A percentile compares a stretch with the other conserved stretches of the same genome.
phyloP scores from a whole-genome alignment of 768 basidiomycete genomes.

The Russula vinacea region DNA sequence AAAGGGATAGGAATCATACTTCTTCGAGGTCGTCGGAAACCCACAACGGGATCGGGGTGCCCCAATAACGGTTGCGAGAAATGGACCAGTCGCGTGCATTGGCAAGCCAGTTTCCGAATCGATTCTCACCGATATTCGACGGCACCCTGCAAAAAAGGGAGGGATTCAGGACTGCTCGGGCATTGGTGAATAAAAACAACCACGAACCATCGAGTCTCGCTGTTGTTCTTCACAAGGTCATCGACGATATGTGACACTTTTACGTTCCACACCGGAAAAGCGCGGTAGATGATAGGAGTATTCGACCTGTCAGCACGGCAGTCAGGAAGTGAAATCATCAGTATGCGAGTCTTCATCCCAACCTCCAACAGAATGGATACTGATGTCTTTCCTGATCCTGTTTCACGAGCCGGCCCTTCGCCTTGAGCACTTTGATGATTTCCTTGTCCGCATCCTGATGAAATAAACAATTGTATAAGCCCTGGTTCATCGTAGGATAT shows the following conservation, averaged over 20 bases:
- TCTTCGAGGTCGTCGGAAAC: slow-evolving; percentile 89
- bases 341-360: background rate
- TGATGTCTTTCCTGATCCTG: slow-evolving; percentile 84
- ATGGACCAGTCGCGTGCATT: slow-evolving; percentile 99
- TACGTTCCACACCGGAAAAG: slow-evolving; percentile 95
- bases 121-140: slow-evolving; percentile 79
- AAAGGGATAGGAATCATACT: slow-evolving; percentile 41
- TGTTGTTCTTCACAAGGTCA: slow-evolving; percentile 85
- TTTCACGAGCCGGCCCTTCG: slow-evolving; percentile 81
- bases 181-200: background rate
- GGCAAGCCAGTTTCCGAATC: slow-evolving; percentile 96
- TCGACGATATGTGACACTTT: slow-evolving; percentile 82
- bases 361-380: slow-evolving; percentile 99
- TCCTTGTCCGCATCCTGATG: slow-evolving; percentile 84
- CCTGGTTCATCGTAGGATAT: background rate
- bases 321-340: slow-evolving; percentile 9
- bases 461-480: background rate
- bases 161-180: background rate
- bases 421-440: slow-evolving; percentile 87
- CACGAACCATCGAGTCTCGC: slow-evolving; percentile 79
- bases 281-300: slow-evolving; percentile 93
- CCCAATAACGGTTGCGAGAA: slow-evolving; percentile 99
- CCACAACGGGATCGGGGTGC: slow-evolving; percentile 97
- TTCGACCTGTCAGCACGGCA: slow-evolving; percentile 58
- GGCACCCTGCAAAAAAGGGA: slow-evolving; percentile 65